Base-by-base conservation (phyloP, 1,284 basidiomycete genomes). In the Xerocomus nothofagi region DNA sequence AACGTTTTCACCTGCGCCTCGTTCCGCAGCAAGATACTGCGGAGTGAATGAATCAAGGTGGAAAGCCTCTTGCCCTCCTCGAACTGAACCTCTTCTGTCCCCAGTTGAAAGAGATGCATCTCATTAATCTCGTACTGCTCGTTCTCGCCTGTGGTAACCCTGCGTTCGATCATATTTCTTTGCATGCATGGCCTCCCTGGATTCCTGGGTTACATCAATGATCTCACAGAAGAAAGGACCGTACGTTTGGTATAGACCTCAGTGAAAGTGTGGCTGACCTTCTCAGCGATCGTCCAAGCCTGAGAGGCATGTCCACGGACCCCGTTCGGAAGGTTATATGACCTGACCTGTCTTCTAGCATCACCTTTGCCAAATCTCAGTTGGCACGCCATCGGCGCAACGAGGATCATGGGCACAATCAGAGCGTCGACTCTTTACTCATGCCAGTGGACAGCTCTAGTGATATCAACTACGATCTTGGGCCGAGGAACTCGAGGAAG, bases 301-400 rank as follows among this genome's bases (percentile, higher is more conserved):
- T 18, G 57, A 64, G 14, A 60, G 66, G 77, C 73, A 53, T 34
- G 70, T 30, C 6, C 43, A 15, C 15, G 12, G 26, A 37, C 20
- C 10, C 18, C 32, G 14, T 14, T 31, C 18, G 17, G 26, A 33
- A 26, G 20, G 9, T 17, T 33, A 34, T 46, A 18, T 37, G 17
- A 41, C 24, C 17, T 32, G 21, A 33, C 29, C 4, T 14, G 20
- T 21, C 39, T 29, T 38, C n/a, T 9, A 82, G 80, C 26, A 53
- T 81, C 31, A 81, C 80, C 0, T 79, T 81, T 73, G 17, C 75
- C 78, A 3, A 66, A 82, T 69, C 59, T 29, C 76, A 71, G 8
- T 58, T 80, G 14, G 71, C 60, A 5, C 64, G 54, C 30, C 72
- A 59, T 21, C 60, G n/a, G n/a, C n/a, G 36, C 30, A 55, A 59